phyloP scores from a whole-genome alignment of 768 basidiomycete genomes.

The Lactifluus hygrophoroides region DNA sequence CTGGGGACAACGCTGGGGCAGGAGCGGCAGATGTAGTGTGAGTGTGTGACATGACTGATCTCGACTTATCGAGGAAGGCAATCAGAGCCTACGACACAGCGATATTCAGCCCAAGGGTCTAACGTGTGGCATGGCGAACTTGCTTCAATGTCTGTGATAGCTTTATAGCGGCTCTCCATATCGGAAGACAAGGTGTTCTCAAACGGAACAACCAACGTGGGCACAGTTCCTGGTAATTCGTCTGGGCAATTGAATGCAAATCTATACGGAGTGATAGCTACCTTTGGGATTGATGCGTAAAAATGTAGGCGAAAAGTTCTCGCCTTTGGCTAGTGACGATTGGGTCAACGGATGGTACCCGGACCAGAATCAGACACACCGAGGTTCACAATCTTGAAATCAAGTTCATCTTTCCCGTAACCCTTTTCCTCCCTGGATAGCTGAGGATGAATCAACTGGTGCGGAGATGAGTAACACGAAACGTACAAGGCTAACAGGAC shows the following conservation, averaged over 20 bases:
- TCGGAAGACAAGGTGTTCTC: constrained; percentile 60
- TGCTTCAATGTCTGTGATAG: constrained; percentile 69
- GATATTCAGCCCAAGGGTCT: constrained; percentile 9
- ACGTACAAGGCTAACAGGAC: constrained; percentile 20
- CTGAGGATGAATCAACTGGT: background rate
- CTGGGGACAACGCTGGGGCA: constrained; percentile 68
- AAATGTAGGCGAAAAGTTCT: constrained; percentile 69
- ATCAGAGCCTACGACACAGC: constrained; percentile 47
- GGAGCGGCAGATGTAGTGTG: constrained; percentile 65
- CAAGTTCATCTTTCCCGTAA: constrained; percentile 69
- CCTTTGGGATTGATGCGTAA: constrained; percentile 74
- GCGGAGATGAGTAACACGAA: background rate
- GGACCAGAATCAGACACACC: constrained; percentile 29
- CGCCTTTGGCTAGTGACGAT: constrained; percentile 50
- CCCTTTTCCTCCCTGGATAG: constrained; percentile 61
- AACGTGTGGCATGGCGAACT: background rate
- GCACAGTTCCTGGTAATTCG: constrained; percentile 54
- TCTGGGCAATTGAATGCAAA: background rate
- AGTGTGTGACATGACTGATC: constrained; percentile 57
- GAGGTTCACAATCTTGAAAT: constrained; percentile 59
- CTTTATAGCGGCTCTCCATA: constrained; percentile 72
- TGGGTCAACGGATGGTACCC: background rate
- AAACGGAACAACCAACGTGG: constrained; percentile 79
- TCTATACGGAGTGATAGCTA: constrained; percentile 23
- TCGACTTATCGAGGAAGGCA: constrained; percentile 77